Percentiles rank a stretch among this genome's conserved stretches.
These are phyloP conservation scores for Penicillium salamii DNA, from an alignment of 495 filamentous ascomycete species.

Conservation along the genomic window DNA sequence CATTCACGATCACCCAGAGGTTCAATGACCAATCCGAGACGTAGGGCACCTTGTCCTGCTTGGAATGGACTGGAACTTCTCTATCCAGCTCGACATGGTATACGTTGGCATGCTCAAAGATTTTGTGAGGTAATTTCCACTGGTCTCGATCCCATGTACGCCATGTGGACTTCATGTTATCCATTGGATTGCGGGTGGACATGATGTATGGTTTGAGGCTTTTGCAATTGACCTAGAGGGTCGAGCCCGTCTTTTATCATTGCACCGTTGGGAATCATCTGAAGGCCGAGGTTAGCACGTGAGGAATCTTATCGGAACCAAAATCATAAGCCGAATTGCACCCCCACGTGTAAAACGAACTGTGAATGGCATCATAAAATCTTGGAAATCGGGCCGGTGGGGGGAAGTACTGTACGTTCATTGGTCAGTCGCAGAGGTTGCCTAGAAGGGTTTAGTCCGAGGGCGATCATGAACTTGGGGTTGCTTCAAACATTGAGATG, in stretches of 20 bases:
- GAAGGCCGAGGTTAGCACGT: constrained; percentile 1
- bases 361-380: neutral
- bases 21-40: constrained; percentile 26
- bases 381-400: neutral
- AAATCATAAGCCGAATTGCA: neutral
- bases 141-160: constrained; percentile 18
- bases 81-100: constrained; percentile 23
- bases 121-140: constrained; percentile 30
- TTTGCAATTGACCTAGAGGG: neutral
- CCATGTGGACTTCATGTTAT: constrained; percentile 41
- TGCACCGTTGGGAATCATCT: neutral
- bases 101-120: constrained; percentile 26
- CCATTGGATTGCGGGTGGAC: constrained; percentile 23
- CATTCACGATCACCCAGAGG: constrained; percentile 30
- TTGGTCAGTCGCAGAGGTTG: constrained; percentile 4
- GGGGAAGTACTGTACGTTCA: neutral
- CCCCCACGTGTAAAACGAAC: neutral
- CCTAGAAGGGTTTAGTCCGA: neutral
- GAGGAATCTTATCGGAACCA: too few relatives aligned
- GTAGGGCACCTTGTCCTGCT: constrained; percentile 32
- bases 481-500: too few relatives aligned
- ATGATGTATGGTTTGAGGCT: constrained; percentile 12
- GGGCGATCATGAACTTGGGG: too few relatives aligned
- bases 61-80: constrained; percentile 30
- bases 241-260: neutral